These are phyloP conservation scores for Talaromyces proteolyticus DNA, from an alignment of 495 filamentous ascomycete species.

Conservation along the genomic window DNA sequence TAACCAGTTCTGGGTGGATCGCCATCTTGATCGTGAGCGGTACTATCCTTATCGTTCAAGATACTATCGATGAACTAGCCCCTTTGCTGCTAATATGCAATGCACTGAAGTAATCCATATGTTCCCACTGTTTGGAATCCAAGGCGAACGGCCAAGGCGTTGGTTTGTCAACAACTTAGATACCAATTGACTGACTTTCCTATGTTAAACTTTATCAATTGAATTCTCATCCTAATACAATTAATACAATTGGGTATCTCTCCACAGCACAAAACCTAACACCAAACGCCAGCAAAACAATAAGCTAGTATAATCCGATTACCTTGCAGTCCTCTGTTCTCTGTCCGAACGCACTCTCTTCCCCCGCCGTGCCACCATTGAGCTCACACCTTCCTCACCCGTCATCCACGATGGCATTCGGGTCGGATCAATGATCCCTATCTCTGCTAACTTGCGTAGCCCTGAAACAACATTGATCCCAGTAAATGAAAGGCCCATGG, in stretches of 20 bases:
- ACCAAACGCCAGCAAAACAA: too few relatives aligned
- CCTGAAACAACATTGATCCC: slow-evolving; percentile 80
- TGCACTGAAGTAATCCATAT: too few relatives aligned
- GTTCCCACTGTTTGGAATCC: too few relatives aligned
- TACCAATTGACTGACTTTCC: too few relatives aligned
- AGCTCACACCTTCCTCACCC: slow-evolving; percentile 74
- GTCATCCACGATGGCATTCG: slow-evolving; percentile 89
- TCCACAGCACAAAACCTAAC: too few relatives aligned
- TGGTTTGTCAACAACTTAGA: too few relatives aligned
- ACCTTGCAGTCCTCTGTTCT: too few relatives aligned
- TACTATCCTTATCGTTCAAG: background rate
- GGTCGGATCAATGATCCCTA: slow-evolving; percentile 64
- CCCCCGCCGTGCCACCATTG: slow-evolving; percentile 59
- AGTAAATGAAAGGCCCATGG: slow-evolving; percentile 58
- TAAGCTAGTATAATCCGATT: background rate
- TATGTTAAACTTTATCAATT: too few relatives aligned
- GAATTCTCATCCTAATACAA: too few relatives aligned
- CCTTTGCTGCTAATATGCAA: too few relatives aligned
- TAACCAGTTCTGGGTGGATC: slow-evolving; percentile 32
- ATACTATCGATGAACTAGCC: background rate
- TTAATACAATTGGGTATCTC: too few relatives aligned
- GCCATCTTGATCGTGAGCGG: background rate
- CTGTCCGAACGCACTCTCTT: slow-evolving; percentile 22
- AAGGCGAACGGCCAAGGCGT: too few relatives aligned
- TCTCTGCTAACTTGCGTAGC: slow-evolving; percentile 66